Percentiles rank a stretch among this genome's conserved stretches.
These are phyloP conservation scores for Ambispora gerdemannii DNA, from an alignment of 192 early-diverging fungal genomes.

Conservation along the genomic window DNA sequence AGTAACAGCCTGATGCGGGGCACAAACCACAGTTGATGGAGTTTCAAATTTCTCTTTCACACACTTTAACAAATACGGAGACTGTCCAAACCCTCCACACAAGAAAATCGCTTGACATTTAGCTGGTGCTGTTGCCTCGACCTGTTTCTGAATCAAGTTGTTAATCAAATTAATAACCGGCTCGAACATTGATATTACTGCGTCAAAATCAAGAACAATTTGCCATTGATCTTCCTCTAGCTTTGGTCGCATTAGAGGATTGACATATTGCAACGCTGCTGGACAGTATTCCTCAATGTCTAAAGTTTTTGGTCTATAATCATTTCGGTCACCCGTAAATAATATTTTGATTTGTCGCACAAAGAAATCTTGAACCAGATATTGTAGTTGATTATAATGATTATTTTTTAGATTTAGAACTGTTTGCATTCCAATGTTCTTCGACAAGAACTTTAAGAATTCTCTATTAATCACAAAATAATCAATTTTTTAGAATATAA, in stretches of 20 bases:
- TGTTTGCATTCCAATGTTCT: background rate
- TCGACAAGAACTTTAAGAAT: constrained; percentile 22
- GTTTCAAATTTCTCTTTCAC: constrained; percentile 37
- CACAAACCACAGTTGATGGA: constrained; percentile 33
- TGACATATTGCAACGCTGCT: background rate
- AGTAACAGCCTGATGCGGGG: constrained; percentile 43
- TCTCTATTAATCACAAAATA: background rate
- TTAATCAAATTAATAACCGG: constrained; percentile 42
- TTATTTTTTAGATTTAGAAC: constrained; percentile 10
- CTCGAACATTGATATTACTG: constrained; percentile 47
- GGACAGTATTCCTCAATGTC: constrained; percentile 9
- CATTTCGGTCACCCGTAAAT: background rate
- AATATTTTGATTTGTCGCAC: background rate
- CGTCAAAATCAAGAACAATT: background rate
- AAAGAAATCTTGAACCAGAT: constrained; percentile 22
- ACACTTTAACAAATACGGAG: constrained; percentile 39
- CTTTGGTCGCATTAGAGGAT: too few species aligned
- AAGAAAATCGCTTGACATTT: constrained; percentile 46
- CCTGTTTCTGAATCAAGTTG: constrained; percentile 41
- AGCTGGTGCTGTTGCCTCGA: constrained; percentile 33
- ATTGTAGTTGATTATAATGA: constrained; percentile 19
- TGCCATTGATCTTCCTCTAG: background rate
- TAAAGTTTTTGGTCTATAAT: background rate
- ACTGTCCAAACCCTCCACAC: constrained; percentile 54
- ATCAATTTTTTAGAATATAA: too few species aligned